A percentile compares a stretch with the other conserved stretches of the same genome.
phyloP scores from a whole-genome alignment of 352 stramenopile genomes.

The Pythium vanterpoolii region DNA sequence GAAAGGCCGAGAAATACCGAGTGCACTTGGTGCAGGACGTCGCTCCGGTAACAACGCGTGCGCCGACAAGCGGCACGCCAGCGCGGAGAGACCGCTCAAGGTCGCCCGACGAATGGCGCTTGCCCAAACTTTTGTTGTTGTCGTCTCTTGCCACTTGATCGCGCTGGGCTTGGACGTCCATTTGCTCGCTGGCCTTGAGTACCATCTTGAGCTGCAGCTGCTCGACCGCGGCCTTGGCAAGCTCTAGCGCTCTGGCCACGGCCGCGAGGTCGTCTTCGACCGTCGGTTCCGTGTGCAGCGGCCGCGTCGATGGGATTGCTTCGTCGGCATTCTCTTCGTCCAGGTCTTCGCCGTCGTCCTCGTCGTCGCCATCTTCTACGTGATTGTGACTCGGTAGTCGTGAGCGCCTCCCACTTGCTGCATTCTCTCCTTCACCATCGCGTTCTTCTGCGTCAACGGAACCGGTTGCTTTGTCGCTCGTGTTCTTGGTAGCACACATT shows the following conservation, averaged over 20 bases:
- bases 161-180: slow-evolving; percentile 34
- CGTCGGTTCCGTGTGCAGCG: slow-evolving; percentile 19
- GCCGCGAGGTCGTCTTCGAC: slow-evolving; percentile 22
- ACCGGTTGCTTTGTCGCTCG: background rate
- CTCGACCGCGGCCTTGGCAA: slow-evolving; percentile 52
- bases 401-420: slow-evolving; percentile 11
- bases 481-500: background rate
- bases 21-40: slow-evolving; percentile 46
- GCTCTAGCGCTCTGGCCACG: slow-evolving; percentile 43
- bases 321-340: slow-evolving; percentile 18
- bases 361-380: slow-evolving; percentile 8
- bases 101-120: slow-evolving; percentile 6
- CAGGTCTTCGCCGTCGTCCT: slow-evolving; percentile 29
- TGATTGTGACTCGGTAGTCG: slow-evolving; percentile 1
- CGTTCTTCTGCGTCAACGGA: background rate
- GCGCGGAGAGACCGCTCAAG: slow-evolving; percentile 1
- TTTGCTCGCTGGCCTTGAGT: slow-evolving; percentile 43
- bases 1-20: slow-evolving; percentile 70
- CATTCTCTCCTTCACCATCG: background rate
- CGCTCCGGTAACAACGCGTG: slow-evolving; percentile 25
- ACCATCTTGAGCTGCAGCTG: slow-evolving; percentile 53
- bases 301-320: slow-evolving; percentile 8
- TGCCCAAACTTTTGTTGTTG: background rate
- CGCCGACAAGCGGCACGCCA: slow-evolving; percentile 43
- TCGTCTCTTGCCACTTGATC: slow-evolving; percentile 18